Percentiles rank a stretch among this genome's conserved stretches.
These are phyloP conservation scores for Aspergillus amoenus DNA, from an alignment of 2,329 filamentous ascomycete genomes.

Conservation along the genomic window DNA sequence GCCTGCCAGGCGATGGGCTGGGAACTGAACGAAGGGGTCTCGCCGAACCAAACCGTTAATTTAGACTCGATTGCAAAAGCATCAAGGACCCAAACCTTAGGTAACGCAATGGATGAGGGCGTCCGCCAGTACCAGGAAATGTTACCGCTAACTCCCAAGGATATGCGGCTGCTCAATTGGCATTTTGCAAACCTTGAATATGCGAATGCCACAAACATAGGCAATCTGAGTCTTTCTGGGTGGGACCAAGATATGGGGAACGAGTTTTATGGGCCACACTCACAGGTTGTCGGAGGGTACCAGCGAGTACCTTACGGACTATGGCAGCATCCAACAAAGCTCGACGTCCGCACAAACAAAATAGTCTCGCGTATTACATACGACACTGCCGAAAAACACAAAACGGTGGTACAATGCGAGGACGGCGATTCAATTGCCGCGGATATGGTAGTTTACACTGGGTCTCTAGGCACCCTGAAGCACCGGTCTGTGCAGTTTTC, in stretches of 20 bases:
- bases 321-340: conserved; percentile 69
- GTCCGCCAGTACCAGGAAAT: conserved; percentile 82
- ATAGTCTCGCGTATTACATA: conserved; percentile 74
- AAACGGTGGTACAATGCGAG: conserved; percentile 69
- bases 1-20: conserved; percentile 83
- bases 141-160: conserved; percentile 78
- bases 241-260: conserved; percentile 99
- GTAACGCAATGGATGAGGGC: conserved; percentile 89
- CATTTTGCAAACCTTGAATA: conserved; percentile 98
- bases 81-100: conserved; percentile 69
- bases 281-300: conserved; percentile 90
- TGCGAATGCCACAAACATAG: conserved; percentile 87
- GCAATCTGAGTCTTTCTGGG: conserved; percentile 79
- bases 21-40: conserved; percentile 65
- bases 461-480: conserved; percentile 89
- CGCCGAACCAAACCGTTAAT: conserved; percentile 67
- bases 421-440: conserved; percentile 75
- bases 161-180: conserved; percentile 93
- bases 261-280: conserved; percentile 93
- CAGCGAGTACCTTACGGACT: conserved; percentile 89
- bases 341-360: conserved; percentile 74
- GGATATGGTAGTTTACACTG: conserved; percentile 88
- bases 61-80: conserved; percentile 65
- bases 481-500: conserved; percentile 76
- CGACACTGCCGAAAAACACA: conserved; percentile 45